Evolutionary conservation across 148 eudicot species (phyloP), one percentile per base, ranked within the genome.

Genomic region (Vaccinium darrowii): DNA sequence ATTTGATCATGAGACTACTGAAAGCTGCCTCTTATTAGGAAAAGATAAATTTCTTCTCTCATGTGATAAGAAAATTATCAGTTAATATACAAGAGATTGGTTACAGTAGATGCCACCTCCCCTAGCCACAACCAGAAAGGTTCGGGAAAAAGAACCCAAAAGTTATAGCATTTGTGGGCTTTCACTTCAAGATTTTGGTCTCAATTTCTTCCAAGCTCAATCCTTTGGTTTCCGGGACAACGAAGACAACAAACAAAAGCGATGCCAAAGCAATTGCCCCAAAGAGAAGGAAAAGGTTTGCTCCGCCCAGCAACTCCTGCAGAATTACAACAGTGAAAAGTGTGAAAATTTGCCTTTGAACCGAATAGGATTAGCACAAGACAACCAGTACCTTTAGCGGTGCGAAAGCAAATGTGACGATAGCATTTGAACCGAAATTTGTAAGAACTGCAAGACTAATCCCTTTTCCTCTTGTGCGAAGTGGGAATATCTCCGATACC

Each of bases 401-500:
- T 47, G 95, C 91, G 90, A 95, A 97, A 51, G 99, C 98, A 85
- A 97, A 95, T 43, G 99, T 97, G 7, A 97, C 98, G 7, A 97
- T 83, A 67, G 98, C 98, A 89, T 97, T 97, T 88, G 98, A 94
- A 52, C 95, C 96, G 19, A 97, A 95, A 88, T 97, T 97, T 82
- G 98, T 90, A 52, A 97, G 89, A 85, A 97, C 99, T 72, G 99
- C 98, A 23, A 97, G 98, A 87, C 99, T 95, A 50, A 95, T 92
- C 47, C 99, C 99, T 86, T 93, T 92, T 76, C 99, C 99, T 93
- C 99, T 93, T 36, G 98, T 95, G 75, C 98, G 98, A 86, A 93
- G 88, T 9, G 99, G 99, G 86, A 97, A 97, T 88, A 97, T 95
- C 91, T 97, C 99, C 12, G 98, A 97, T 69, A 97, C 98, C 99